These are phyloP conservation scores for Trichosporon ovoides DNA, from an alignment of 1,284 basidiomycete species.

Conservation along the genomic window DNA sequence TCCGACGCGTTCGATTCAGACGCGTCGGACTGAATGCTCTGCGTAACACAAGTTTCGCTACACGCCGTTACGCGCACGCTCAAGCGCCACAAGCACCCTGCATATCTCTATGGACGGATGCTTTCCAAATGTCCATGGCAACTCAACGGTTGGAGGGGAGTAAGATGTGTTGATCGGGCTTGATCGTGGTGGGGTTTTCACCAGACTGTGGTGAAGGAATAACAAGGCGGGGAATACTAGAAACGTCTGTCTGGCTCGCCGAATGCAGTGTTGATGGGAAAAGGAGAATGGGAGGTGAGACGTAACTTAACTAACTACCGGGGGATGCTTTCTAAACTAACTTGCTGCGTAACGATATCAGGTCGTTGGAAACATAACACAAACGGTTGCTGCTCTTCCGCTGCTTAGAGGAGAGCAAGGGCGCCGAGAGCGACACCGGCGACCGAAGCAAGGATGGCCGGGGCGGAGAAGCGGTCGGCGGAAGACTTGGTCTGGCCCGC, in stretches of 20 bases:
- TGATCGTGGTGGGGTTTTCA: background rate
- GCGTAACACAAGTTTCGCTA: too few relatives aligned
- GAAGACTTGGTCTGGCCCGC: constrained; percentile 8
- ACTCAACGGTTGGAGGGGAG: background rate
- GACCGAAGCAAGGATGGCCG: constrained; percentile 14
- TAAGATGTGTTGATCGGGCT: too few relatives aligned
- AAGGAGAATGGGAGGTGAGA: background rate
- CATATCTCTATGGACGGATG: constrained; percentile 5
- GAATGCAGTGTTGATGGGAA: background rate
- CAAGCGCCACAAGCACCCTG: background rate
- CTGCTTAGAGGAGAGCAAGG: constrained; percentile 28
- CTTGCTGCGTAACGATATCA: background rate
- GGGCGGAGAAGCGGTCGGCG: constrained; percentile 8
- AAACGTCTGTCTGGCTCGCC: background rate
- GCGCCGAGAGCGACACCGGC: constrained; percentile 20
- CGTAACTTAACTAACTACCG: background rate
- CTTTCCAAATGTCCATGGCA: constrained; percentile 3
- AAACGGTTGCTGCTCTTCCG: background rate
- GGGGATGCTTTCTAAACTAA: constrained; percentile 1
- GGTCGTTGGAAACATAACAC: constrained; percentile 2
- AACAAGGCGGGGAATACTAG: background rate
- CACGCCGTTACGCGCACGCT: too few relatives aligned
- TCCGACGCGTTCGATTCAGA: too few relatives aligned
- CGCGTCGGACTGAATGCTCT: too few relatives aligned
- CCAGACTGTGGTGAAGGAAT: background rate